Conservation (phyloP, 805 yeast species). For the Saccharomycopsis sp. region DNA sequence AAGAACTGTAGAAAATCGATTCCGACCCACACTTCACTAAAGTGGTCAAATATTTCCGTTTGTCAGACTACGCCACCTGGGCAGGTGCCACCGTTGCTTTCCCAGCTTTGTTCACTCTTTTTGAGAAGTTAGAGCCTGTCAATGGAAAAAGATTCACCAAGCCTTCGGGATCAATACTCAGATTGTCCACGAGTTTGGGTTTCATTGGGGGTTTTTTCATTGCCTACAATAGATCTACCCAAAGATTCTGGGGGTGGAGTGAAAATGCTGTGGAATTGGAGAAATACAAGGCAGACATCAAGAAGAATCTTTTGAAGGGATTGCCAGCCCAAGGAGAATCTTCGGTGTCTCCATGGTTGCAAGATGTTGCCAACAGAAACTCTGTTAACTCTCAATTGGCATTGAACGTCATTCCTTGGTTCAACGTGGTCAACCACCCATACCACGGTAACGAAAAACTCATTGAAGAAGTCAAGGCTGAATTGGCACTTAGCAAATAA, state of each 20-base stretch:
- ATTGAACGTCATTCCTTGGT: slow-evolving; percentile 67
- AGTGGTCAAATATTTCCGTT: slow-evolving; percentile 67
- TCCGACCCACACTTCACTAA: slow-evolving; percentile 69
- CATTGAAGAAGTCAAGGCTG: slow-evolving; percentile 38
- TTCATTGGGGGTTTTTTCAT: slow-evolving; percentile 64
- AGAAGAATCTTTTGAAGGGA: slow-evolving; percentile 56
- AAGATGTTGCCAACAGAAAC: slow-evolving; percentile 70
- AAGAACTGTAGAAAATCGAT: slow-evolving; percentile 48
- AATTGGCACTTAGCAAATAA: slow-evolving; percentile 23
- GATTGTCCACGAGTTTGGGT: slow-evolving; percentile 60
- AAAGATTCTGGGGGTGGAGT: slow-evolving; percentile 70
- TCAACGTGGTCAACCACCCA: slow-evolving; percentile 74
- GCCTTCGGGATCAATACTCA: slow-evolving; percentile 48
- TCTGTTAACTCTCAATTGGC: slow-evolving; percentile 62
- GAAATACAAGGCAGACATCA: slow-evolving; percentile 69
- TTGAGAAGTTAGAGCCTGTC: slow-evolving; percentile 43
- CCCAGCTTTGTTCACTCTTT: slow-evolving; percentile 39
- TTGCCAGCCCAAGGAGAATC: slow-evolving; percentile 63
- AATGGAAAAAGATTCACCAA: slow-evolving; percentile 39
- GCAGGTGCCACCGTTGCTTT: slow-evolving; percentile 41
- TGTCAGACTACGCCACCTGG: slow-evolving; percentile 53
- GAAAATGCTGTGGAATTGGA: slow-evolving; percentile 68
- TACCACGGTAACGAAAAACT: slow-evolving; percentile 63
- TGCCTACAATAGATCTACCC: slow-evolving; percentile 60
- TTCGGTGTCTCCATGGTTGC: slow-evolving; percentile 58